Conservation (phyloP, 1,284 basidiomycete species). For the Coniophora puteana region DNA sequence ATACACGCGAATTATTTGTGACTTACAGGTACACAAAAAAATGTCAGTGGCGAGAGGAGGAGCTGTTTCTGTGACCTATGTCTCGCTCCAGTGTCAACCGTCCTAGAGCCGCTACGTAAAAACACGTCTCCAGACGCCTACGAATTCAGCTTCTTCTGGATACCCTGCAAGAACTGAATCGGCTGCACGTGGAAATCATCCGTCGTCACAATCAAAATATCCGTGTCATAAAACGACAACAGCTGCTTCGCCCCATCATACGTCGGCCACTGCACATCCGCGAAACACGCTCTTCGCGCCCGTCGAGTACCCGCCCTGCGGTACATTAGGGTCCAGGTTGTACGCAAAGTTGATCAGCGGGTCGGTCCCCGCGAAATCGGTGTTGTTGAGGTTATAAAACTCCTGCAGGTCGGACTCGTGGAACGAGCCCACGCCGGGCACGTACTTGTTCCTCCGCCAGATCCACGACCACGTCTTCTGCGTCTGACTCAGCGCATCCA, state of each 20-base stretch:
- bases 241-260: too few relatives aligned
- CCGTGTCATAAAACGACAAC: slow-evolving; percentile 15
- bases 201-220: slow-evolving; percentile 11
- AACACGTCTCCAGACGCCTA: too few relatives aligned
- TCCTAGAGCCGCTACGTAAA: too few relatives aligned
- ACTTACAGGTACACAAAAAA: too few relatives aligned
- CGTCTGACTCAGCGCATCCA: neutral
- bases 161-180: too few relatives aligned
- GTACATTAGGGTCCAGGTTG: slow-evolving; percentile 6
- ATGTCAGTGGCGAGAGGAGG: too few relatives aligned
- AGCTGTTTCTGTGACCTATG: too few relatives aligned
- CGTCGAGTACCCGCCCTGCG: neutral
- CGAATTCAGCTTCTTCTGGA: too few relatives aligned
- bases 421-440: slow-evolving; percentile 7
- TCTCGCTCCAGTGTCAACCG: too few relatives aligned
- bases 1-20: too few relatives aligned
- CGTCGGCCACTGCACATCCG: neutral
- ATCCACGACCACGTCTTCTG: neutral
- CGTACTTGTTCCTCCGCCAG: slow-evolving; percentile 6
- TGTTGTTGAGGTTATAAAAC: slow-evolving; percentile 6
- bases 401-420: slow-evolving; percentile 11
- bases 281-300: too few relatives aligned
- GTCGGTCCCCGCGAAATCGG: slow-evolving; percentile 11
- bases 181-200: slow-evolving; percentile 17
- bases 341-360: slow-evolving; percentile 9